Evolutionary conservation across 371 early-diverging fungal genomes (phyloP).

Genomic region (Mucor plumbeus): DNA sequence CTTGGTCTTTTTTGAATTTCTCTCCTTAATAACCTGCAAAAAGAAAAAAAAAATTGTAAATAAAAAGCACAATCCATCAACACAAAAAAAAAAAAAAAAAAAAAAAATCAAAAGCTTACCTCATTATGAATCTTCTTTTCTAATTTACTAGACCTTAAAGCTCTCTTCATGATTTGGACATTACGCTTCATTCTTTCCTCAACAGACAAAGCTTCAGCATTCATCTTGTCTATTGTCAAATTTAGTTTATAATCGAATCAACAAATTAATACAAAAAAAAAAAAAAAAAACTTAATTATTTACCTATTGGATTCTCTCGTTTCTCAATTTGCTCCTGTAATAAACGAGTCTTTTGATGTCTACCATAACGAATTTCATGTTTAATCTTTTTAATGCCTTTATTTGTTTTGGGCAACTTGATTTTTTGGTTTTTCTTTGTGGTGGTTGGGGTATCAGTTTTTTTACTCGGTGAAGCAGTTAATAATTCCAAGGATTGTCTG

Average conservation of each 20-base stretch:
- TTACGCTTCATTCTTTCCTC: constrained; percentile 45
- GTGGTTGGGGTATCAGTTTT: constrained; percentile 8
- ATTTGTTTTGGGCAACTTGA: constrained; percentile 57
- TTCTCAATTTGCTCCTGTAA: constrained; percentile 42
- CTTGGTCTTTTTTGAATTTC: constrained; percentile 22
- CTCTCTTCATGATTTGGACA: constrained; percentile 37
- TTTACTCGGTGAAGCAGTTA: constrained; percentile 26
- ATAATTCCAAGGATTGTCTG: constrained; percentile 38
- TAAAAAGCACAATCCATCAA: not conserved
- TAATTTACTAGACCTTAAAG: constrained; percentile 35
- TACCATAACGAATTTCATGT: constrained; percentile 62
- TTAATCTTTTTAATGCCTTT: constrained; percentile 65
- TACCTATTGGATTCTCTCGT: constrained; percentile 61
- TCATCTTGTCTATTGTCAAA: constrained; percentile 30
- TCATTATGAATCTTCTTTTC: constrained; percentile 43
- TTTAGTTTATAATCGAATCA: too few relatives aligned
- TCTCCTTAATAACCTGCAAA: constrained; percentile 22
- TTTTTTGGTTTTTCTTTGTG: constrained; percentile 19
- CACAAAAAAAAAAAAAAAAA: too few relatives aligned
- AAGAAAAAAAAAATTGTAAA: not conserved
- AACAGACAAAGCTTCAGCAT: constrained; percentile 30
- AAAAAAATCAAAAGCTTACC: constrained; percentile 29
- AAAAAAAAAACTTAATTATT: not conserved
- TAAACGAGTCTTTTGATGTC: constrained; percentile 45
- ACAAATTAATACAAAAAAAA: constrained; percentile 6